phyloP scores from a whole-genome alignment of 2,329 filamentous ascomycete genomes.

The Colletotrichum truncatum region DNA sequence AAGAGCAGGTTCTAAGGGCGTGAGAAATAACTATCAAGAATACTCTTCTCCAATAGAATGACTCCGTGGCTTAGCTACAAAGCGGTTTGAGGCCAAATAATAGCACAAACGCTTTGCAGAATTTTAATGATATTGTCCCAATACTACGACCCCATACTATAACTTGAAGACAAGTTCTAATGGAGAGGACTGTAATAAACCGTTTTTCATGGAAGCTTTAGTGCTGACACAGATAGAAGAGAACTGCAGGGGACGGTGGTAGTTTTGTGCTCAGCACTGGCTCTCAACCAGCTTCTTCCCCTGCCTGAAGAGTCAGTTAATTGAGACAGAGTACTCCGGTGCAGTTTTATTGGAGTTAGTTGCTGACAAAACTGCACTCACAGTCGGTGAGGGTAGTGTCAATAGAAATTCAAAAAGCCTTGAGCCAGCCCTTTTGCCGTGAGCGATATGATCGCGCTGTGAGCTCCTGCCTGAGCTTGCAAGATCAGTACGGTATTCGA shows the following conservation, averaged over 20 bases:
- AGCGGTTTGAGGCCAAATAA: too few relatives aligned
- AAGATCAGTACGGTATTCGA: conserved; percentile 34
- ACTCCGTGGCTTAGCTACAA: too few relatives aligned
- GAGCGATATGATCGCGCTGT: conserved; percentile 8
- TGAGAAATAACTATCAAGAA: too few relatives aligned
- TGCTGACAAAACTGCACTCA: conserved; percentile 32
- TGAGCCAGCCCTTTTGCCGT: background rate
- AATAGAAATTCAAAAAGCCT: background rate
- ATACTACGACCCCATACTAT: too few relatives aligned
- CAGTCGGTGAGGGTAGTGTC: conserved; percentile 29
- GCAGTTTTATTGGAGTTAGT: conserved; percentile 49
- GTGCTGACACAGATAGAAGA: conserved; percentile 34
- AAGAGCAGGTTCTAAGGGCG: too few relatives aligned
- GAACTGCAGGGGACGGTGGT: background rate
- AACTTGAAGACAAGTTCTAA: too few relatives aligned
- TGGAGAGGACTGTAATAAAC: too few relatives aligned
- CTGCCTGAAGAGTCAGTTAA: conserved; percentile 40
- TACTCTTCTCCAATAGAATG: too few relatives aligned
- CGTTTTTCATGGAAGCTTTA: background rate
- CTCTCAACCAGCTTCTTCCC: conserved; percentile 39
- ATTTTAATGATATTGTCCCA: too few relatives aligned
- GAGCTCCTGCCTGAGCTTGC: conserved; percentile 14
- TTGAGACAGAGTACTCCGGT: conserved; percentile 48
- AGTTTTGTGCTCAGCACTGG: background rate
- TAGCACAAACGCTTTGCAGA: too few relatives aligned